These are phyloP conservation scores for Rhizopogon hawkerae DNA, from an alignment of 1,284 basidiomycete genomes.

Conservation along the genomic window DNA sequence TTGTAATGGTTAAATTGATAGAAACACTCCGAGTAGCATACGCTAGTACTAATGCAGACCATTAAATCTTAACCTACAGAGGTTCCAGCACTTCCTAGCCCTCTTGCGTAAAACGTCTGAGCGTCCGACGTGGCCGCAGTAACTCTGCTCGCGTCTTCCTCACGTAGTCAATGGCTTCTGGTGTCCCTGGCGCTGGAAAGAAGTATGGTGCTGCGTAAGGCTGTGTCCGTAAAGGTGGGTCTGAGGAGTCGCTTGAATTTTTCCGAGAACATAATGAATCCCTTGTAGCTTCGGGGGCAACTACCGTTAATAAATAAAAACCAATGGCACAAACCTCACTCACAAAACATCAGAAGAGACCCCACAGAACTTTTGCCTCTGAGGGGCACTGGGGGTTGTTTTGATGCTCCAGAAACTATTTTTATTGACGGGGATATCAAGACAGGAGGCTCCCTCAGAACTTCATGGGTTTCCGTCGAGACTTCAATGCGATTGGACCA, in stretches of 20 bases:
- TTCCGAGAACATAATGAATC: neutral
- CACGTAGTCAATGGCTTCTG: slow-evolving; percentile 27
- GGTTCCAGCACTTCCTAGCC: neutral
- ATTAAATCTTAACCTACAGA: neutral
- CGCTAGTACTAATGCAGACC: too few species aligned
- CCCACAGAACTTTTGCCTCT: neutral
- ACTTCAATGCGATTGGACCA: neutral
- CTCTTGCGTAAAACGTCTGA: neutral
- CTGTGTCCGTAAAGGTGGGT: slow-evolving; percentile 37
- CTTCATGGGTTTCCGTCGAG: neutral
- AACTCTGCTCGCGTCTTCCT: slow-evolving; percentile 22
- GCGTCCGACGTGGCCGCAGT: slow-evolving; percentile 1
- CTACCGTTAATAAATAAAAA: neutral
- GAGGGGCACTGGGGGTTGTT: neutral
- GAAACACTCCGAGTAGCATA: too few species aligned
- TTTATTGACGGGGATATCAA: too few species aligned
- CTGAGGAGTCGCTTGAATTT: neutral
- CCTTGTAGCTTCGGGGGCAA: neutral
- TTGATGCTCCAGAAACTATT: neutral
- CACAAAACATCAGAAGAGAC: neutral
- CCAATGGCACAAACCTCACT: neutral
- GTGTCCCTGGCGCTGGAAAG: slow-evolving; percentile 40
- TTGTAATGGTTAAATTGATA: too few species aligned
- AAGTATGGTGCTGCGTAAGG: slow-evolving; percentile 58
- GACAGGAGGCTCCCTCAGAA: neutral